phyloP scores from a whole-genome alignment of 1,139 yeast genomes.

The Pichia sp. region DNA sequence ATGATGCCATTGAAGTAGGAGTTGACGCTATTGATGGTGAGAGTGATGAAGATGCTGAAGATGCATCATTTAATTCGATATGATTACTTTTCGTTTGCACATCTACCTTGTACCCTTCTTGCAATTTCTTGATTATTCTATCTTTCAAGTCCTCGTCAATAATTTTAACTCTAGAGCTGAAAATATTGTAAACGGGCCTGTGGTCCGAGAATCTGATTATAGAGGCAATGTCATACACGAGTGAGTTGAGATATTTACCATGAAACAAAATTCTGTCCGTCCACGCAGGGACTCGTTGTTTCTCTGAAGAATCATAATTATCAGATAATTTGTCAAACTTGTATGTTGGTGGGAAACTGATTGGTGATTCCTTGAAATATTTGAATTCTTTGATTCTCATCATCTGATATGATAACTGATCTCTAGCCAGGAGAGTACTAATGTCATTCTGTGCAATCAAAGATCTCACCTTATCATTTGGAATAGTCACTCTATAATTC shows the following conservation, averaged over 20 bases:
- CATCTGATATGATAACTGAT: conserved; percentile 72
- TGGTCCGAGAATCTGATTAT: conserved; percentile 74
- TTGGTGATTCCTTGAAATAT: conserved; percentile 63
- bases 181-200: conserved; percentile 81
- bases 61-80: conserved; percentile 24
- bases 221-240: conserved; percentile 53
- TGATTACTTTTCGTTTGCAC: conserved; percentile 16
- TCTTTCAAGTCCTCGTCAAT: conserved; percentile 52
- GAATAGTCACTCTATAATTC: conserved; percentile 70
- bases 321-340: conserved; percentile 82
- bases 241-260: conserved; percentile 46
- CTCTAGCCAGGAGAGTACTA: conserved; percentile 53
- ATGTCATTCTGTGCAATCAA: conserved; percentile 45
- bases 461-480: conserved; percentile 62
- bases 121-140: conserved; percentile 42
- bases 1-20: conserved; percentile 1
- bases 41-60: conserved; percentile 13
- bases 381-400: conserved; percentile 47
- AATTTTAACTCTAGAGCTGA: conserved; percentile 54
- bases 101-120: conserved; percentile 38
- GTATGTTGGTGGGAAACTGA: conserved; percentile 82
- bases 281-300: conserved; percentile 95
- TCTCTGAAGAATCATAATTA: conserved; percentile 78
- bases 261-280: conserved; percentile 78
- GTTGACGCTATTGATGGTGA: conserved; percentile 15